These are phyloP conservation scores for Allomyces arbusculus DNA, from an alignment of 192 early-diverging fungal genomes.

Conservation along the genomic window DNA sequence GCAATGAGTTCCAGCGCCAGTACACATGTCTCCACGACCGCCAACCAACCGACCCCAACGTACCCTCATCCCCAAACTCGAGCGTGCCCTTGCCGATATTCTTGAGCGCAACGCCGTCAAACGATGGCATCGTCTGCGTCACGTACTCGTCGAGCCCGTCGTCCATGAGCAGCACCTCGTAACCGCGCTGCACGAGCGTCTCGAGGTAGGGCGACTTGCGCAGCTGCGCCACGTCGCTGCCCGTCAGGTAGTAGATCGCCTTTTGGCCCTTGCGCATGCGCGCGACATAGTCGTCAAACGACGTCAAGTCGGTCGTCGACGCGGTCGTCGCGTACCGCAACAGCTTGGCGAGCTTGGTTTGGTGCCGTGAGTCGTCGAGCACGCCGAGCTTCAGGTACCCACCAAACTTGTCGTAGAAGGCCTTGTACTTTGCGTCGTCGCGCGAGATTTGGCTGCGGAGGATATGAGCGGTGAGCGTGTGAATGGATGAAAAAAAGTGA, in stretches of 20 bases:
- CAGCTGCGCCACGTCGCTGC: conserved; percentile 41
- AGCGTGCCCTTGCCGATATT: conserved; percentile 49
- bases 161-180: conserved; percentile 69
- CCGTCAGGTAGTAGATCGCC: conserved; percentile 73
- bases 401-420: conserved; percentile 57
- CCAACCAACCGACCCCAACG: too few species aligned
- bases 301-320: conserved; percentile 22
- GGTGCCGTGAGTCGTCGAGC: conserved; percentile 54
- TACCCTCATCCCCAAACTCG: conserved; percentile 35
- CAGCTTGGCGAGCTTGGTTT: conserved; percentile 56
- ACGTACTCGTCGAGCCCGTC: conserved; percentile 60
- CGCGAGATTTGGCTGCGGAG: conserved; percentile 1
- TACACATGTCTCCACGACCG: too few species aligned
- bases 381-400: conserved; percentile 69
- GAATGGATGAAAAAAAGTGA: not conserved
- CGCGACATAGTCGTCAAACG: conserved; percentile 55
- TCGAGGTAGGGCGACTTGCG: conserved; percentile 80
- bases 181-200: conserved; percentile 62
- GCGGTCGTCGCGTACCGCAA: conserved; percentile 60
- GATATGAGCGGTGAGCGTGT: conserved; percentile 14
- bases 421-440: conserved; percentile 39
- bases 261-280: conserved; percentile 83
- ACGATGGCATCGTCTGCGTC: conserved; percentile 46
- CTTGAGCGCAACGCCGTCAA: conserved; percentile 54
- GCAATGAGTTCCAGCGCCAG: too few species aligned